Percentiles rank a stretch among this genome's conserved stretches.
These are phyloP conservation scores for Pyronema omphalodes DNA, from an alignment of 495 filamentous ascomycete species.

Conservation along the genomic window DNA sequence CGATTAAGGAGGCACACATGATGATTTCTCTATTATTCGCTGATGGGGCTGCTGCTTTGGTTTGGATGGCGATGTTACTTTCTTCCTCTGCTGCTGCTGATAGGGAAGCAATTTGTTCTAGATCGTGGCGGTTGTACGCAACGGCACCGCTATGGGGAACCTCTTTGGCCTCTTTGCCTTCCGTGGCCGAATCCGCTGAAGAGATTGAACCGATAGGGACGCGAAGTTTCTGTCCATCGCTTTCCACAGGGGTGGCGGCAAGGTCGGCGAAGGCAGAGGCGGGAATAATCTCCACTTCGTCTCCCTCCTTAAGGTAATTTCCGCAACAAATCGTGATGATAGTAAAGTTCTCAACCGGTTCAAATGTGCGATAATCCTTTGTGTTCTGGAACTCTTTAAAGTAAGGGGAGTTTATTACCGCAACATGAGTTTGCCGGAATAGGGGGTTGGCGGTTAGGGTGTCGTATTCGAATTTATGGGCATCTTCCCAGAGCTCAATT, in stretches of 20 bases:
- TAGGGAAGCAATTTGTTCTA: not conserved
- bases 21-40: slow-evolving; percentile 18
- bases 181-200: not conserved
- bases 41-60: slow-evolving; percentile 1
- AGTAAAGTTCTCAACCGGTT: slow-evolving; percentile 14
- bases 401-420: slow-evolving; percentile 17
- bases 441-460: slow-evolving; percentile 6
- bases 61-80: slow-evolving; percentile 1
- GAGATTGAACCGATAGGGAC: not conserved
- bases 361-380: slow-evolving; percentile 16
- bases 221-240: not conserved
- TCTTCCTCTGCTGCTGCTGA: not conserved
- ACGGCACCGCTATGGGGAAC: not conserved
- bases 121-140: not conserved
- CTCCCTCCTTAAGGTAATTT: slow-evolving; percentile 16
- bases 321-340: slow-evolving; percentile 17
- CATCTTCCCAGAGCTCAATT: slow-evolving; percentile 19
- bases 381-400: slow-evolving; percentile 10
- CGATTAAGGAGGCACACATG: slow-evolving; percentile 32
- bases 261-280: slow-evolving; percentile 10
- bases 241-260: not conserved
- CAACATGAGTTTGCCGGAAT: slow-evolving; percentile 11
- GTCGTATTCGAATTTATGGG: not conserved
- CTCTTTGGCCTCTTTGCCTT: too few relatives aligned
- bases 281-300: slow-evolving; percentile 10